A percentile compares a stretch with the other conserved stretches of the same genome.
Conservation (phyloP, 805 yeast species). For the Teunomyces barrocoloradensis region DNA sequence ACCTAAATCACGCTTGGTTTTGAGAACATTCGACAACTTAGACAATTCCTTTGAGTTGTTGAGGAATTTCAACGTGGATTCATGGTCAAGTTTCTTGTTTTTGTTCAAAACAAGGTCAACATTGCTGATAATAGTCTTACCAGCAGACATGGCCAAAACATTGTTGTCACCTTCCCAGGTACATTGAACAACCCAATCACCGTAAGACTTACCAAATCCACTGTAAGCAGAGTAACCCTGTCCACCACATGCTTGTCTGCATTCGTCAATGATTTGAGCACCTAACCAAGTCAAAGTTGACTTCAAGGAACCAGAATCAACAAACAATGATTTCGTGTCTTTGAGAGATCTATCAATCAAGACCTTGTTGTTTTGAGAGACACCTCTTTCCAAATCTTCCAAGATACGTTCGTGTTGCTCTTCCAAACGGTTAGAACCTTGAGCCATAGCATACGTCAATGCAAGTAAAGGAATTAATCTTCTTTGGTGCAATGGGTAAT, state of each 20-base stretch:
- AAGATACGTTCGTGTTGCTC: conserved; percentile 29
- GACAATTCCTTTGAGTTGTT: conserved; percentile 18
- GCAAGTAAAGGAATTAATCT: conserved; percentile 46
- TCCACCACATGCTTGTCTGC: conserved; percentile 48
- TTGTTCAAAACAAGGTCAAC: conserved; percentile 26
- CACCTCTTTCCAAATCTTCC: conserved; percentile 36
- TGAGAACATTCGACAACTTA: conserved; percentile 12
- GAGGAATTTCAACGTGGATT: conserved; percentile 31
- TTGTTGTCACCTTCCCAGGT: conserved; percentile 52
- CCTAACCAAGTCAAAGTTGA: conserved; percentile 45
- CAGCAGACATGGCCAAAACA: conserved; percentile 41
- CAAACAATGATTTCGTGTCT: conserved; percentile 41
- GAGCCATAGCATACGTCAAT: conserved; percentile 34
- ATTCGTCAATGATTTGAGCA: conserved; percentile 40
- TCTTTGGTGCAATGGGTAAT: conserved; percentile 46
- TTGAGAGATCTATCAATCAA: conserved; percentile 31
- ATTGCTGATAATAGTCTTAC: conserved; percentile 37
- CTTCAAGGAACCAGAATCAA: conserved; percentile 45
- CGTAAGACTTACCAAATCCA: conserved; percentile 45
- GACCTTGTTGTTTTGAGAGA: conserved; percentile 28
- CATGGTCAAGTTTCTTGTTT: conserved; percentile 26
- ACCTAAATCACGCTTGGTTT: conserved; percentile 12
- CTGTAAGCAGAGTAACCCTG: conserved; percentile 46
- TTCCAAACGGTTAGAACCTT: conserved; percentile 40
- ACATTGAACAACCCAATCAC: conserved; percentile 48